phyloP scores from a whole-genome alignment of 495 filamentous ascomycete genomes.

The Glonium stellatum region DNA sequence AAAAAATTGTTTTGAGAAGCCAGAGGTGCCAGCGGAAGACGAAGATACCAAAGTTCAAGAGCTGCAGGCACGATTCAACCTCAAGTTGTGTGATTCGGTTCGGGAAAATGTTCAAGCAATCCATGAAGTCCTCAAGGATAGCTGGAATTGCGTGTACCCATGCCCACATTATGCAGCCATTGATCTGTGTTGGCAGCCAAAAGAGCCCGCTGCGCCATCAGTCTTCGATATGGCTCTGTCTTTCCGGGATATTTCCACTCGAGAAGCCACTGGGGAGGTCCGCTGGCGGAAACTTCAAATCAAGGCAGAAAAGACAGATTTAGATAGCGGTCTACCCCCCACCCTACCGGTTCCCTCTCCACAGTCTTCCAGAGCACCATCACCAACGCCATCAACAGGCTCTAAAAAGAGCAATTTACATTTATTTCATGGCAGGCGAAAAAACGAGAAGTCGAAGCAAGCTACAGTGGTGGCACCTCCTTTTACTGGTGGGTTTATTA shows the following conservation, averaged over 20 bases:
- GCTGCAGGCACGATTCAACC: slow-evolving; percentile 4
- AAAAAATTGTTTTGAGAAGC: slow-evolving; percentile 10
- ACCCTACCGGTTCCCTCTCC: too few relatives aligned
- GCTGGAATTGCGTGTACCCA: slow-evolving; percentile 5
- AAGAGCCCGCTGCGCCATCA: neutral
- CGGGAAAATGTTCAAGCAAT: neutral
- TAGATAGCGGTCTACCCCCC: too few relatives aligned
- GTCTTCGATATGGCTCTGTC: slow-evolving; percentile 8
- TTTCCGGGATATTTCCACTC: neutral
- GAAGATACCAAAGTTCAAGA: slow-evolving; percentile 2
- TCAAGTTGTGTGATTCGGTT: neutral
- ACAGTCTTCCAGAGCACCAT: too few relatives aligned
- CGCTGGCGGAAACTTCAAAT: neutral
- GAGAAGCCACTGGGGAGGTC: neutral
- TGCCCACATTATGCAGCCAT: neutral
- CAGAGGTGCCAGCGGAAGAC: slow-evolving; percentile 5
- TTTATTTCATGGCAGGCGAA: too few relatives aligned
- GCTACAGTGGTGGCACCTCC: too few relatives aligned
- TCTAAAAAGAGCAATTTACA: too few relatives aligned
- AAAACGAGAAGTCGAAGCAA: too few relatives aligned
- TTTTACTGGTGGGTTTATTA: too few relatives aligned
- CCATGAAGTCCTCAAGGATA: neutral
- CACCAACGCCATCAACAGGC: too few relatives aligned
- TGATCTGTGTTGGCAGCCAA: slow-evolving; percentile 7
- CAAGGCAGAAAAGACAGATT: neutral